Evolutionary conservation across 441 rosid genomes (phyloP).

Genomic region (Gossypium schwendimanii): DNA sequence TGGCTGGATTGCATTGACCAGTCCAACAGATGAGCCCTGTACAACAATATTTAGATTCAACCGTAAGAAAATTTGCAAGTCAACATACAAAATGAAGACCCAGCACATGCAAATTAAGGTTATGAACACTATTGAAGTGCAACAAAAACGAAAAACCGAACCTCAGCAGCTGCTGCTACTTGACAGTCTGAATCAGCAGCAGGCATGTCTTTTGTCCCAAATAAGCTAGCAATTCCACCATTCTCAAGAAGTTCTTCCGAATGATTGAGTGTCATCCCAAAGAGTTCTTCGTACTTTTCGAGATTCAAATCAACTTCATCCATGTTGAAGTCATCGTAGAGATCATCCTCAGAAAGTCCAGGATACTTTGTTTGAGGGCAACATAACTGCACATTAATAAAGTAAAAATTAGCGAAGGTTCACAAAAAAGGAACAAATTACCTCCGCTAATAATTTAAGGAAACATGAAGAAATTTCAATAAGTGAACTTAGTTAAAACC

Average conservation of each 20-base stretch:
- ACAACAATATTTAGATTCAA: conserved; percentile 9
- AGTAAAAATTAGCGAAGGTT: conserved; percentile 15
- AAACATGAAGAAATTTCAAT: neutral
- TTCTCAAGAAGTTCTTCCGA: conserved; percentile 77
- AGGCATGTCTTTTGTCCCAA: conserved; percentile 52
- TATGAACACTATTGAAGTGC: neutral
- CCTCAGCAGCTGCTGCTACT: conserved; percentile 56
- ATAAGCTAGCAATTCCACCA: conserved; percentile 83
- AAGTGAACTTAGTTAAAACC: neutral
- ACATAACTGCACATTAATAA: conserved; percentile 37
- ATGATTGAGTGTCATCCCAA: conserved; percentile 72
- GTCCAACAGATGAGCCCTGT: conserved; percentile 53
- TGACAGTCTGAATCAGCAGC: conserved; percentile 51
- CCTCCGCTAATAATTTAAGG: neutral
- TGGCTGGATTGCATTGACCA: conserved; percentile 49
- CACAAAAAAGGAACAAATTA: conserved; percentile 6
- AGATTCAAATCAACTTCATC: conserved; percentile 82
- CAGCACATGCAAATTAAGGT: neutral
- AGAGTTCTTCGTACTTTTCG: conserved; percentile 94
- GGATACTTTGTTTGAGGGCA: conserved; percentile 38
- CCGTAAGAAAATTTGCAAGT: conserved; percentile 8
- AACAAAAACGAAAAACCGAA: conserved; percentile 14
- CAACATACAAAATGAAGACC: neutral
- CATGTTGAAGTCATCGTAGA: conserved; percentile 70
- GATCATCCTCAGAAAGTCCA: conserved; percentile 55